Conservation (phyloP, 2,329 filamentous ascomycete genomes). For the Seiridium cupressi region DNA sequence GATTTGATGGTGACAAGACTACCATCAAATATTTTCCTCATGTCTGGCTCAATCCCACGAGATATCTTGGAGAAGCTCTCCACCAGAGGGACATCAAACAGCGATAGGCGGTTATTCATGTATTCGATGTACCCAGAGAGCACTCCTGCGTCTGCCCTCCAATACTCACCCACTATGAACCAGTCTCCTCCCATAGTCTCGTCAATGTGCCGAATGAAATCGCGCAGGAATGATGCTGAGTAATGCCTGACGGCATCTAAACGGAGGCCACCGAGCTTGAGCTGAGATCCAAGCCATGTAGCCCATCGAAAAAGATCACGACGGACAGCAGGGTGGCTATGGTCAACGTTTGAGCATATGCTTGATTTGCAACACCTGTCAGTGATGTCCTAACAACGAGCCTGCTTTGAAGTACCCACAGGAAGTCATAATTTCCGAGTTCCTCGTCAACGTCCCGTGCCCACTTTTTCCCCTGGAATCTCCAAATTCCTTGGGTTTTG, state of each 20-base stretch:
- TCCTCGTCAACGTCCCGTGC: not conserved
- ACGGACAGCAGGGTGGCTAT: not conserved
- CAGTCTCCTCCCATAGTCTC: not conserved
- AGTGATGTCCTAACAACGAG: not conserved
- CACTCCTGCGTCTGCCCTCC: not conserved
- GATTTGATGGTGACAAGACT: not conserved
- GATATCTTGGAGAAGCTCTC: conserved; percentile 46
- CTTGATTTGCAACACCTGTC: not conserved
- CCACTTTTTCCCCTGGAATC: not conserved
- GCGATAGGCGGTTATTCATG: conserved; percentile 10
- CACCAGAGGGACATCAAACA: conserved; percentile 68
- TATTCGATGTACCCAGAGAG: not conserved
- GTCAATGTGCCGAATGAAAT: not conserved
- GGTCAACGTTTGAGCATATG: not conserved
- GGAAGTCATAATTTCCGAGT: not conserved
- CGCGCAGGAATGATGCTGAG: not conserved
- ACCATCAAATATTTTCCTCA: not conserved
- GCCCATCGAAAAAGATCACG: not conserved
- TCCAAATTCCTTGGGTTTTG: not conserved
- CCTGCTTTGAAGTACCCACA: not conserved
- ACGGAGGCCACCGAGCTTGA: not conserved
- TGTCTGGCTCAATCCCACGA: not conserved
- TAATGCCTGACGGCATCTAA: not conserved
- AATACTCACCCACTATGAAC: not conserved
- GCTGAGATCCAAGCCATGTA: not conserved